phyloP scores from a whole-genome alignment of 371 early-diverging fungal species.

The Apophysomyces elegans region DNA sequence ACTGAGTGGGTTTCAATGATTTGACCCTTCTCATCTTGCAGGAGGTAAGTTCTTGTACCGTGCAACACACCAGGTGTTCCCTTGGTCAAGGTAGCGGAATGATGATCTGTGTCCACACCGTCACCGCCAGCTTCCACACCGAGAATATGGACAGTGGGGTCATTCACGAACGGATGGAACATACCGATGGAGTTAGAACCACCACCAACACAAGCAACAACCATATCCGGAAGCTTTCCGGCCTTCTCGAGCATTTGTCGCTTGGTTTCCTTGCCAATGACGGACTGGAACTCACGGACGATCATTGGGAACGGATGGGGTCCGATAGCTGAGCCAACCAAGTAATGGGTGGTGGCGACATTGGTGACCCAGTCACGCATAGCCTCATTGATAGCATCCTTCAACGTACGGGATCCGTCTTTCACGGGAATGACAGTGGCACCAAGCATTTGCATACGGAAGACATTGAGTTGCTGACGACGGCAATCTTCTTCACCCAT shows the following conservation, averaged over 20 bases:
- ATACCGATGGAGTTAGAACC: conserved; percentile 97
- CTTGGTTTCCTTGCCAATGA: conserved; percentile 88
- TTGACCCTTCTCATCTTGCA: conserved; percentile 94
- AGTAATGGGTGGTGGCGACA: conserved; percentile 90
- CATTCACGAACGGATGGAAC: conserved; percentile 93
- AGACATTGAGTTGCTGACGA: conserved; percentile 94
- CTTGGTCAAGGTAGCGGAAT: conserved; percentile 88
- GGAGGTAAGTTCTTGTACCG: conserved; percentile 91
- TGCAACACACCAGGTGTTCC: conserved; percentile 96
- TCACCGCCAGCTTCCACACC: conserved; percentile 96
- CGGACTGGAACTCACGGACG: conserved; percentile 96
- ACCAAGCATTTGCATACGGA: conserved; percentile 94
- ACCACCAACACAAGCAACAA: conserved; percentile 94
- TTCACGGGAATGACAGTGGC: conserved; percentile 90
- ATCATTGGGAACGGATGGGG: conserved; percentile 94
- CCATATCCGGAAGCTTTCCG: conserved; percentile 88
- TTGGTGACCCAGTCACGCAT: conserved; percentile 99
- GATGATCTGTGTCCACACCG: conserved; percentile 82
- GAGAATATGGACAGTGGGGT: conserved; percentile 79
- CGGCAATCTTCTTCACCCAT: conserved; percentile 97
- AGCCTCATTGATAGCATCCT: conserved; percentile 98
- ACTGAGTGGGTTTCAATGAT: conserved; percentile 95
- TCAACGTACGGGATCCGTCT: conserved; percentile 84
- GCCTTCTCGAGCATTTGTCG: conserved; percentile 81
- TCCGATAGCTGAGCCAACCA: conserved; percentile 97